Conservation (phyloP, 352 stramenopile genomes). For the Pythium angustatum region DNA sequence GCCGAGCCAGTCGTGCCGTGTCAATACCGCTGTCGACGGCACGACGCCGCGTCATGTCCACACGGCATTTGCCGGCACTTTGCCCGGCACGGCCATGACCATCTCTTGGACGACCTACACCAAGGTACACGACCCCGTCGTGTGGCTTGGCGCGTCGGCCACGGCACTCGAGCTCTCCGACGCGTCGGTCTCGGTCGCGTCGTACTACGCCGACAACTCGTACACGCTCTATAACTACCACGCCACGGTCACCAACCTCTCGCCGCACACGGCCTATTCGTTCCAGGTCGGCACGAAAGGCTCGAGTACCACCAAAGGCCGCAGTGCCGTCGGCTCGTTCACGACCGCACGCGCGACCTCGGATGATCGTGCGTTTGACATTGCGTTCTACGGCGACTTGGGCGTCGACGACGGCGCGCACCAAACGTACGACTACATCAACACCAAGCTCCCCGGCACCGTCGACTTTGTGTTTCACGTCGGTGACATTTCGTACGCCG, state of each 20-base stretch:
- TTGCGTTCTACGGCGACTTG: constrained; percentile 59
- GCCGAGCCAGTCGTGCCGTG: constrained; percentile 26
- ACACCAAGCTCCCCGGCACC: constrained; percentile 31
- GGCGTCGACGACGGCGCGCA: constrained; percentile 45
- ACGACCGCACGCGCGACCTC: constrained; percentile 37
- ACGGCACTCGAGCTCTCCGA: constrained; percentile 23
- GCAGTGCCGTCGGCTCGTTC: constrained; percentile 31
- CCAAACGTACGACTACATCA: constrained; percentile 43
- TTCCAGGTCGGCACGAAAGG: constrained; percentile 35
- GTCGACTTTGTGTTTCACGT: constrained; percentile 74
- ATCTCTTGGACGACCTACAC: constrained; percentile 49
- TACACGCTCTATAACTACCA: constrained; percentile 54
- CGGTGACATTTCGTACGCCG: constrained; percentile 68
- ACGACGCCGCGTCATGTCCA: constrained; percentile 47
- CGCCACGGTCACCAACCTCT: constrained; percentile 37
- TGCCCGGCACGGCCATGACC: constrained; percentile 39
- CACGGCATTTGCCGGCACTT: constrained; percentile 45
- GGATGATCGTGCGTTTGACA: constrained; percentile 41
- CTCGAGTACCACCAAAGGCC: background rate
- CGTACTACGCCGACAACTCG: constrained; percentile 45
- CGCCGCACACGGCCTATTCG: constrained; percentile 39
- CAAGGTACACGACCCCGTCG: constrained; percentile 29
- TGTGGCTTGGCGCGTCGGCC: constrained; percentile 39
- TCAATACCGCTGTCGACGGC: constrained; percentile 4
- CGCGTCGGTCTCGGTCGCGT: constrained; percentile 22